Base-by-base conservation (phyloP, 768 basidiomycete genomes). In the Thelephora aurantiotincta region DNA sequence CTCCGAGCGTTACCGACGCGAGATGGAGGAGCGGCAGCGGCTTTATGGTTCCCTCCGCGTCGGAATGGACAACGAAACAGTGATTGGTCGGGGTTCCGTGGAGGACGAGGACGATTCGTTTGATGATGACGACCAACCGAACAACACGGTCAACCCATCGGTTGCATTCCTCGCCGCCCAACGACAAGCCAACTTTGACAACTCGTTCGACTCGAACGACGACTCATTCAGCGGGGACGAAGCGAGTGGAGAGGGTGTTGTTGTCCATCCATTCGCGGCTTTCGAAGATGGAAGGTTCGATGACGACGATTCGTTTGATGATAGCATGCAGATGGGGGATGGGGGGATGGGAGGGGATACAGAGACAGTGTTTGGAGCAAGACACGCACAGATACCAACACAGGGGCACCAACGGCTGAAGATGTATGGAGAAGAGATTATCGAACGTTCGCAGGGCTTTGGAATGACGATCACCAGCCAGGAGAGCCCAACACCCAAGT, bases 311-410 rank as follows among this genome's bases (percentile, higher is more conserved):
- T 72, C 74, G 35, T 75, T 70, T 48, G 72, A 74, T 50, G 71
- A 67, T 50, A 62, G 61, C 48, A 64, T 58, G 44, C 65, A 65
- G 34, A 56, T 52, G 11, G 52, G 16, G 20, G 64, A 58, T n/a
- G 26, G 26, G 26, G 26, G 26, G 9, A 30, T 30, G 4, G 62
- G 58, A 35, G 57, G 52, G 20, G 65, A 69, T 44, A 77, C 79
- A 55, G 80, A 85, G 60, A 84, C 84, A 11, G 62, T 86, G 47
- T 86, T 87, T 62, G 84, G 84, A 13, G 73, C 77, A 11, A 71
- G 72, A 7, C 78, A 77, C 35, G 73, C 68, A 33, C 71, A 72
- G 14, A 34, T 23, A 37, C 43, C 45, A 13, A 20, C 35, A 18
- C 53, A 56, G 52, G 33, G 51, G 23, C 22, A 52, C 44, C 52